phyloP scores from a whole-genome alignment of 1,139 yeast species.

The Wickerhamomyces sp. region DNA sequence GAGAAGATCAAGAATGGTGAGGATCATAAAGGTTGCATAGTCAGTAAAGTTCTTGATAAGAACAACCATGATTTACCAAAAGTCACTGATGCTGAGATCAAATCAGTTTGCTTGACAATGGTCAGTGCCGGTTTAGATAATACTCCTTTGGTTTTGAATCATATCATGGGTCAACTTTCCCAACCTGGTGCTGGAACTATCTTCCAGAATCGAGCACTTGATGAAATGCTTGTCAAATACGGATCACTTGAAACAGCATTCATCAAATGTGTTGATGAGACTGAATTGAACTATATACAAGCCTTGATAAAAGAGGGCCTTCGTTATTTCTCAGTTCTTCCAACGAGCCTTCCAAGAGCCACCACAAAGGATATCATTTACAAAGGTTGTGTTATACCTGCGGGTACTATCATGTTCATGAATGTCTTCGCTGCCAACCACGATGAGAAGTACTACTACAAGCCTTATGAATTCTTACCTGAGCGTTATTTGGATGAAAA shows the following conservation, averaged over 20 bases:
- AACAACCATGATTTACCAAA: constrained; percentile 10
- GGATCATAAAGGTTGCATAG: constrained; percentile 34
- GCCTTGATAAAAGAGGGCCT: constrained; percentile 64
- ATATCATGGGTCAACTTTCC: constrained; percentile 58
- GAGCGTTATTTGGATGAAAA: constrained; percentile 46
- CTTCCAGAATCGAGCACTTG: constrained; percentile 35
- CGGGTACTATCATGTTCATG: constrained; percentile 53
- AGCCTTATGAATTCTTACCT: constrained; percentile 53
- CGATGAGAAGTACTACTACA: constrained; percentile 41
- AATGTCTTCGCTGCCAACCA: constrained; percentile 71
- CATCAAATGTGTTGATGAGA: constrained; percentile 33
- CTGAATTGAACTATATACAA: constrained; percentile 40
- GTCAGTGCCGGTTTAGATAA: constrained; percentile 79
- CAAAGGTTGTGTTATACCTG: constrained; percentile 41
- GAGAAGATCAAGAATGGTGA: constrained; percentile 22
- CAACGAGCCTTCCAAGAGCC: constrained; percentile 59
- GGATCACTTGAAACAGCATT: constrained; percentile 44
- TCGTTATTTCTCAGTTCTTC: constrained; percentile 60
- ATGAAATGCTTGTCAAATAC: constrained; percentile 27
- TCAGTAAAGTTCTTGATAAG: constrained; percentile 38
- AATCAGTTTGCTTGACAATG: constrained; percentile 66
- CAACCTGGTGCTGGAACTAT: constrained; percentile 38
- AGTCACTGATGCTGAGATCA: constrained; percentile 40
- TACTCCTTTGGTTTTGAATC: constrained; percentile 58
- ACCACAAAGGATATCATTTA: constrained; percentile 46